These are phyloP conservation scores for Vachellia pachyceras DNA, from an alignment of 306 rosid species.

Conservation along the genomic window DNA sequence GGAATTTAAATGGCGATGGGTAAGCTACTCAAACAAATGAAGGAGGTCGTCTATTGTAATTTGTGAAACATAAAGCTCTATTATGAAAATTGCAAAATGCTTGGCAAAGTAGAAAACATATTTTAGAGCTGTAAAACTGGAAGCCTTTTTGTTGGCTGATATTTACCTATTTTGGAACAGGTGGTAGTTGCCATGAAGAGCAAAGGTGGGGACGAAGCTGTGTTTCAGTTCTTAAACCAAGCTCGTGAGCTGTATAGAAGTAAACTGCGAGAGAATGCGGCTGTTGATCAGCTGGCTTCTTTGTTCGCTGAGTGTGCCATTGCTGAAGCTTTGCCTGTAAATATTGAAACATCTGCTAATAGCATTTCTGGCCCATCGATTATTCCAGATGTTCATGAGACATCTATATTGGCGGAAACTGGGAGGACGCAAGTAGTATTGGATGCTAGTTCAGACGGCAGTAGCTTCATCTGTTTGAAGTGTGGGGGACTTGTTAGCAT, in stretches of 20 bases:
- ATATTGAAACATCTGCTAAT: constrained; percentile 43
- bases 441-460: constrained; percentile 97
- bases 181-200: constrained; percentile 75
- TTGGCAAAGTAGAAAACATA: no score
- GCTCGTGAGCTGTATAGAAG: constrained; percentile 81
- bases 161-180: constrained; percentile 50
- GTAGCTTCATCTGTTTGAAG: constrained; percentile 90
- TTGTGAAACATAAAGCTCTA: no score
- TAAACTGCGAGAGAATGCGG: constrained; percentile 72
- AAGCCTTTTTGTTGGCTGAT: constrained; percentile 22
- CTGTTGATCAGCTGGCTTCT: constrained; percentile 84
- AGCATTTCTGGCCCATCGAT: constrained; percentile 33
- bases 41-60: no score
- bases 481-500: constrained; percentile 97
- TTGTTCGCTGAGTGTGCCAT: constrained; percentile 97
- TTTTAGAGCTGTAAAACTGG: no score
- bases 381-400: constrained; percentile 52
- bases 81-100: no score
- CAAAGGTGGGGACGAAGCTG: no score
- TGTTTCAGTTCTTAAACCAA: no score
- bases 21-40: no score
- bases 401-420: constrained; percentile 81
- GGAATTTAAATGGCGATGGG: no score
- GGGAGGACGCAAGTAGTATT: constrained; percentile 89
- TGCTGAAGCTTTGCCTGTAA: constrained; percentile 78